These are phyloP conservation scores for Letharia lupina DNA, from an alignment of 495 filamentous ascomycete species.

Conservation along the genomic window DNA sequence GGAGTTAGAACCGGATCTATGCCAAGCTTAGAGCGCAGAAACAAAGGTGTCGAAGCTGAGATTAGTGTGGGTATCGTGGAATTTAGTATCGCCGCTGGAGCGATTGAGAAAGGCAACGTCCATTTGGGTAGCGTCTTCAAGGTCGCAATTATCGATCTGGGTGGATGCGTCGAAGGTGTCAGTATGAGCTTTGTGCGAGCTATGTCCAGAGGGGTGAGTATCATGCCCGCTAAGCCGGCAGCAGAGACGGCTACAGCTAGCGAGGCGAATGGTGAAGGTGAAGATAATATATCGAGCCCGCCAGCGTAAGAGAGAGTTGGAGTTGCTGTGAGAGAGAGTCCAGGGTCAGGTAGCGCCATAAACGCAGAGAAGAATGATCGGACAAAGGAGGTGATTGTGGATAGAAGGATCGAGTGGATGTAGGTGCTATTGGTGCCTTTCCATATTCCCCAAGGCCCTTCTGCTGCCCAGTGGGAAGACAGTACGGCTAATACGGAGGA, in stretches of 20 bases:
- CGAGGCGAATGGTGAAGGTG: slow-evolving; percentile 62
- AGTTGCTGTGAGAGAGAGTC: slow-evolving; percentile 30
- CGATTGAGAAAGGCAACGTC: slow-evolving; percentile 57
- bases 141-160: slow-evolving; percentile 64
- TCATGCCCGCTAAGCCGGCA: slow-evolving; percentile 65
- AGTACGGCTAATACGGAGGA: slow-evolving; percentile 73
- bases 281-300: slow-evolving; percentile 55
- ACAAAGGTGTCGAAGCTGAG: slow-evolving; percentile 67
- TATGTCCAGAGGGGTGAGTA: slow-evolving; percentile 80
- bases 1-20: slow-evolving; percentile 80
- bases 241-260: slow-evolving; percentile 76
- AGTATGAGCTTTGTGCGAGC: slow-evolving; percentile 81
- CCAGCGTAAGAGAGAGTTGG: slow-evolving; percentile 28
- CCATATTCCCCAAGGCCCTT: slow-evolving; percentile 87
- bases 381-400: slow-evolving; percentile 79
- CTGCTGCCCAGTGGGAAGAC: slow-evolving; percentile 77
- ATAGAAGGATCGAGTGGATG: slow-evolving; percentile 73
- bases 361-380: slow-evolving; percentile 74
- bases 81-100: slow-evolving; percentile 79
- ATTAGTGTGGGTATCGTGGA: slow-evolving; percentile 74
- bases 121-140: slow-evolving; percentile 70
- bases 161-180: slow-evolving; percentile 62
- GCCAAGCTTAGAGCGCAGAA: slow-evolving; percentile 66
- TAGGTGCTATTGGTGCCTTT: slow-evolving; percentile 90
- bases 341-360: slow-evolving; percentile 71